A percentile compares a stretch with the other conserved stretches of the same genome.
These are phyloP conservation scores for Gossypium gossypioides DNA, from an alignment of 441 rosid species.

Conservation along the genomic window DNA sequence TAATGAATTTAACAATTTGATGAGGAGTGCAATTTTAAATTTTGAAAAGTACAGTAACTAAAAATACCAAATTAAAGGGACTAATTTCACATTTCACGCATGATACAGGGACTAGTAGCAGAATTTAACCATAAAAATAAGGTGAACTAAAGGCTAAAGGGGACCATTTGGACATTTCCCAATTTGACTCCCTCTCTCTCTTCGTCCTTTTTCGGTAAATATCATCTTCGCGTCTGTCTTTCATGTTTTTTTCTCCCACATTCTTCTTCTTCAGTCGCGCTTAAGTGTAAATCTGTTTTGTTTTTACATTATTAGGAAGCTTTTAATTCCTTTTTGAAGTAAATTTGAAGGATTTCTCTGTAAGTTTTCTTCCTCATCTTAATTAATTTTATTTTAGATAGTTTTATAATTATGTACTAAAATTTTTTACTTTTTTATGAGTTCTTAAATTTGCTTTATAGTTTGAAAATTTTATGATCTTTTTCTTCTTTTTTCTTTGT, in stretches of 20 bases:
- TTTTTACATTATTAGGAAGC: not conserved
- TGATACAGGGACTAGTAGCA: too few relatives aligned
- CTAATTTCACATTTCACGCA: too few relatives aligned
- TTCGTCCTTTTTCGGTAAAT: not conserved
- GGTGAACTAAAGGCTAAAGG: not conserved
- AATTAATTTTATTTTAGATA: not conserved
- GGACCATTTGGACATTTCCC: not conserved
- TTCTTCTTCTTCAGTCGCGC: not conserved
- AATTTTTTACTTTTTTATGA: not conserved
- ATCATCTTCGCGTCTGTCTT: not conserved
- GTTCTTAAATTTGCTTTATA: not conserved
- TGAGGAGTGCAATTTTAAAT: too few relatives aligned
- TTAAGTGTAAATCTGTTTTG: not conserved
- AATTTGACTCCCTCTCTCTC: not conserved
- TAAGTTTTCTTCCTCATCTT: not conserved
- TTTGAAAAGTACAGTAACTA: too few relatives aligned
- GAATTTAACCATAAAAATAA: not conserved
- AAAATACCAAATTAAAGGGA: too few relatives aligned
- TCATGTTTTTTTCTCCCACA: not conserved
- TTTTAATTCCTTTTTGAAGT: not conserved
- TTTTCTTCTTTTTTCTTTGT: not conserved
- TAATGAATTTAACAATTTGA: too few relatives aligned
- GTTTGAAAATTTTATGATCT: not conserved
- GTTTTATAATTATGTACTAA: not conserved
- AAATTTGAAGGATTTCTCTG: not conserved